Conservation (phyloP, 202 grass and related monocot genomes). For the Setaria italica region DNA sequence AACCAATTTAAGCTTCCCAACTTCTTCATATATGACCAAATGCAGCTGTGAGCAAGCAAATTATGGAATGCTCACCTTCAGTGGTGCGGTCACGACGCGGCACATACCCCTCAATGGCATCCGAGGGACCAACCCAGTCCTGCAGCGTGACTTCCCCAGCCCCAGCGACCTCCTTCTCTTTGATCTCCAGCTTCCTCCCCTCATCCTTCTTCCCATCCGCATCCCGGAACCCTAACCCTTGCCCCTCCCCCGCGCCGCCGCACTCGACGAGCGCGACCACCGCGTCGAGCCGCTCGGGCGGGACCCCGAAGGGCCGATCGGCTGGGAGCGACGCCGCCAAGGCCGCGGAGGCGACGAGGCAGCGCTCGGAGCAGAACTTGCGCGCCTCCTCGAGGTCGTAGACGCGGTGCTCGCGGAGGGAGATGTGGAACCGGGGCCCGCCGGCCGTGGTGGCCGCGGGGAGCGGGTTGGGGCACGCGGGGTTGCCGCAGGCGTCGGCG, state of each 20-base stretch:
- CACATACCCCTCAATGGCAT: conserved; percentile 86
- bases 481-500: conserved; percentile 57
- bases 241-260: background rate
- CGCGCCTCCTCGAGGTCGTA: conserved; percentile 87
- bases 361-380: conserved; percentile 79
- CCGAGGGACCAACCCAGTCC: conserved; percentile 74
- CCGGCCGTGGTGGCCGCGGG: background rate
- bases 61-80: conserved; percentile 30
- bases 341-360: conserved; percentile 67
- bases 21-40: background rate
- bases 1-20: conserved; percentile 14
- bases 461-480: conserved; percentile 51
- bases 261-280: conserved; percentile 61
- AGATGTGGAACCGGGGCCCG: conserved; percentile 64
- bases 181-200: conserved; percentile 61
- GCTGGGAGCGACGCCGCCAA: conserved; percentile 47
- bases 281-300: conserved; percentile 39
- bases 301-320: conserved; percentile 52
- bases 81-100: conserved; percentile 49
- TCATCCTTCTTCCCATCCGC: conserved; percentile 5
- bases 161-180: conserved; percentile 54
- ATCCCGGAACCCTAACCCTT: conserved; percentile 46
- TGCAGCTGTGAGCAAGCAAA: background rate
- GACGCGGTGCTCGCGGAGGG: conserved; percentile 86
- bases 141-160: conserved; percentile 58